Conservation (phyloP, 2,329 filamentous ascomycete species). For the Clarireedia homoeocarpa region DNA sequence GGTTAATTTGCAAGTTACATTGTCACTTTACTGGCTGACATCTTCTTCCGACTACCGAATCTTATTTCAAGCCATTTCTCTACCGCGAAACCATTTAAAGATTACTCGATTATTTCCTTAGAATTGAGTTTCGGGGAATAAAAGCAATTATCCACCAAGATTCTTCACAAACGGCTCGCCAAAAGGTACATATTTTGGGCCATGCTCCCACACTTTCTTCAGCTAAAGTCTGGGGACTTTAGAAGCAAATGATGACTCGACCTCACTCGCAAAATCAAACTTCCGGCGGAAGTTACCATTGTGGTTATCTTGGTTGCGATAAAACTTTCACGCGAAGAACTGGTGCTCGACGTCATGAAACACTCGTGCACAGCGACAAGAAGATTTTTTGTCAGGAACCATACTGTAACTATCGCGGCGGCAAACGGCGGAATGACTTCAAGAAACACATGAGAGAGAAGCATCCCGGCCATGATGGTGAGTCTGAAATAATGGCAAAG, state of each 20-base stretch:
- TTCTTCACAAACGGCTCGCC: neutral
- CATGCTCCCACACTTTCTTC: conserved; percentile 3
- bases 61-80: neutral
- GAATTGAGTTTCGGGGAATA: neutral
- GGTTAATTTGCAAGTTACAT: neutral
- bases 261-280: neutral
- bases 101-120: neutral
- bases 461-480: conserved; percentile 7
- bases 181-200: neutral
- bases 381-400: conserved; percentile 6
- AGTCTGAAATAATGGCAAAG: neutral
- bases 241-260: neutral
- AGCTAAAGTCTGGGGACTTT: conserved; percentile 1
- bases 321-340: conserved; percentile 7
- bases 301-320: conserved; percentile 5
- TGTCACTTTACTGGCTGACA: neutral
- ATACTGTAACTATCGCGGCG: conserved; percentile 7
- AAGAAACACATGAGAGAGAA: conserved; percentile 5
- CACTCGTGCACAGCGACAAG: conserved; percentile 3
- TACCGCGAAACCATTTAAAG: neutral
- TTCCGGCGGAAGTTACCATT: neutral
- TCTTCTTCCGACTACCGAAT: neutral
- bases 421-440: conserved; percentile 6
- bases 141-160: neutral
- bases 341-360: conserved; percentile 6